These are phyloP conservation scores for Xylariaceae sp. DNA, from an alignment of 2,329 filamentous ascomycete species.

Conservation along the genomic window DNA sequence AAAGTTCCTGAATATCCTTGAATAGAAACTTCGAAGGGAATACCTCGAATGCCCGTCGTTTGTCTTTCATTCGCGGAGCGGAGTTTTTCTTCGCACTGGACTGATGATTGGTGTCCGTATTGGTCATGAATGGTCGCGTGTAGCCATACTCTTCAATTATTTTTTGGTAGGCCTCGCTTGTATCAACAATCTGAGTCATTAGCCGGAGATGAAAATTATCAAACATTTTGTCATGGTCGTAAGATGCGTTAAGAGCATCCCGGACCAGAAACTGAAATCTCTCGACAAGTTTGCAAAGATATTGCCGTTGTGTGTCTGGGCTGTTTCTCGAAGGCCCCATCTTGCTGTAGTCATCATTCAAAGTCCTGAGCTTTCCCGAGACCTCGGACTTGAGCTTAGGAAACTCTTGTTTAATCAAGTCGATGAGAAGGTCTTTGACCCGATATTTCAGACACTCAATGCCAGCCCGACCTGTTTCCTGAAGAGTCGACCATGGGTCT, in stretches of 20 bases:
- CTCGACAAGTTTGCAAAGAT: constrained; percentile 27
- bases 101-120: neutral
- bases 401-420: constrained; percentile 37
- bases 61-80: too few relatives aligned
- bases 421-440: constrained; percentile 36
- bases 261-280: constrained; percentile 24
- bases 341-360: constrained; percentile 9
- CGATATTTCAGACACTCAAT: constrained; percentile 35
- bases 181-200: constrained; percentile 28
- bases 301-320: constrained; percentile 24
- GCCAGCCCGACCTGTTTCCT: neutral
- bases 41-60: neutral
- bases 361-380: constrained; percentile 11
- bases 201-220: constrained; percentile 23
- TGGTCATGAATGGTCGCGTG: constrained; percentile 6
- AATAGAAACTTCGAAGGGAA: too few relatives aligned
- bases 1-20: constrained; percentile 27
- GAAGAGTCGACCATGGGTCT: constrained; percentile 31
- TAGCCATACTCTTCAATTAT: constrained; percentile 28
- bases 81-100: neutral
- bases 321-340: constrained; percentile 26
- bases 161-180: constrained; percentile 20
- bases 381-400: constrained; percentile 27
- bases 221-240: constrained; percentile 19
- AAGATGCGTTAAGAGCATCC: constrained; percentile 25